Percentiles rank a stretch among this genome's conserved stretches.
These are phyloP conservation scores for Pseudozyma thailandica DNA, from an alignment of 1,284 basidiomycete species.

Conservation along the genomic window DNA sequence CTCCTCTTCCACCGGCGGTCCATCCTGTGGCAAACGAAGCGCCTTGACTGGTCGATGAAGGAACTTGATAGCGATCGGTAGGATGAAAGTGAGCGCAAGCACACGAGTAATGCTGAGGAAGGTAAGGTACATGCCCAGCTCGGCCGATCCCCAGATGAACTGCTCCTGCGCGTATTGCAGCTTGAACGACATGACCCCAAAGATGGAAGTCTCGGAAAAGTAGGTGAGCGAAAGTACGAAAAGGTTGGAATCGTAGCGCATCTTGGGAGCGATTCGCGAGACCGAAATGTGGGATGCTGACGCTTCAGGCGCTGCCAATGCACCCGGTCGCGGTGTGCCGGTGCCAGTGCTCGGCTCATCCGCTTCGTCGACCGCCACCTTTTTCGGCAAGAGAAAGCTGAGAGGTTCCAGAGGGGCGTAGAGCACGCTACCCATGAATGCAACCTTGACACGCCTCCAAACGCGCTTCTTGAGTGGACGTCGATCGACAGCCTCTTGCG, in stretches of 20 bases:
- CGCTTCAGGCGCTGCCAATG: slow-evolving; percentile 33
- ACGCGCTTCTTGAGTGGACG: slow-evolving; percentile 35
- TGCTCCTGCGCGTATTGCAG: slow-evolving; percentile 61
- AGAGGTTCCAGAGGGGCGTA: slow-evolving; percentile 53
- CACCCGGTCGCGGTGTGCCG: slow-evolving; percentile 17
- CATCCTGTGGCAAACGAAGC: slow-evolving; percentile 46
- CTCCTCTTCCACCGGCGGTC: slow-evolving; percentile 32
- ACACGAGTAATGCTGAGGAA: slow-evolving; percentile 59
- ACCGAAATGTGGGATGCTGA: slow-evolving; percentile 60
- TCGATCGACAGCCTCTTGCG: neutral
- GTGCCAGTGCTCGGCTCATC: slow-evolving; percentile 11
- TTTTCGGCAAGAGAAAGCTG: slow-evolving; percentile 55
- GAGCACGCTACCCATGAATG: slow-evolving; percentile 43
- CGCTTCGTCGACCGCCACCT: slow-evolving; percentile 26
- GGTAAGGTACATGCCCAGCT: slow-evolving; percentile 62
- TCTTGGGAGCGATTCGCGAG: slow-evolving; percentile 39
- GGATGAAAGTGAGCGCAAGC: slow-evolving; percentile 52
- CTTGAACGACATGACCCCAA: slow-evolving; percentile 63
- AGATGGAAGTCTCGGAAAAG: slow-evolving; percentile 55
- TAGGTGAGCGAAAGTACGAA: slow-evolving; percentile 60
- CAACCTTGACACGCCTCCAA: slow-evolving; percentile 46
- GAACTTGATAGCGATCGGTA: slow-evolving; percentile 61
- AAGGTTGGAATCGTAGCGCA: slow-evolving; percentile 59
- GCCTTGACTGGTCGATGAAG: slow-evolving; percentile 56
- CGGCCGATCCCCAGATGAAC: slow-evolving; percentile 61